A percentile compares a stretch with the other conserved stretches of the same genome.
Conservation (phyloP, 2,329 filamentous ascomycete genomes). For the Colletotrichum gloeosporioides region DNA sequence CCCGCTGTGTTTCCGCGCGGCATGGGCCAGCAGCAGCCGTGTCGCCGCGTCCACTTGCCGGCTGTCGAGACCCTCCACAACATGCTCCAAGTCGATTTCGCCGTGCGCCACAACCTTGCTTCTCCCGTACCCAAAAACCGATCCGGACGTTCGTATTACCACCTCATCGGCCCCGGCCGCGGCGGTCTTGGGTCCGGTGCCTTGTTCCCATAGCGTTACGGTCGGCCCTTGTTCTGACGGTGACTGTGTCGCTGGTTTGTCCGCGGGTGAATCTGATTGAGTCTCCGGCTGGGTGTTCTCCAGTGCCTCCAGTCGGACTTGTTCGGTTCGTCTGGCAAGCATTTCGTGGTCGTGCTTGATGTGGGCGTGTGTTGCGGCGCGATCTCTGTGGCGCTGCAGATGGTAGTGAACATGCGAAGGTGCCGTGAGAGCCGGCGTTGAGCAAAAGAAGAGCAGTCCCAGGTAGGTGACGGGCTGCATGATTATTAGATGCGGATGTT, state of each 20-base stretch:
- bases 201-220: not conserved
- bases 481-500: not conserved
- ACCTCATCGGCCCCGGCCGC: not conserved
- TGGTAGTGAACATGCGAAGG: constrained; percentile 14
- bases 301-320: not conserved
- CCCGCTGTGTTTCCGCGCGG: not conserved
- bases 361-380: constrained; percentile 10
- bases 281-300: not conserved
- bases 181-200: not conserved
- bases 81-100: not conserved
- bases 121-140: not conserved
- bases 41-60: constrained; percentile 4
- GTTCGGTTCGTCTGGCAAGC: not conserved
- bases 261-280: not conserved
- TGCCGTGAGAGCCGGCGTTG: not conserved
- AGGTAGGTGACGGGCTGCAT: constrained; percentile 10
- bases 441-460: constrained; percentile 8
- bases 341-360: not conserved
- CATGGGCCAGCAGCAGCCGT: not conserved
- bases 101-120: not conserved
- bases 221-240: not conserved
- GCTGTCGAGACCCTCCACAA: not conserved
- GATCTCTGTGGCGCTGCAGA: constrained; percentile 14
- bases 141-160: not conserved
- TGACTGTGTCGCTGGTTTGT: not conserved